Evolutionary conservation across 1,139 yeast species (phyloP).

Genomic region (Debaryomycetaceae sp.): DNA sequence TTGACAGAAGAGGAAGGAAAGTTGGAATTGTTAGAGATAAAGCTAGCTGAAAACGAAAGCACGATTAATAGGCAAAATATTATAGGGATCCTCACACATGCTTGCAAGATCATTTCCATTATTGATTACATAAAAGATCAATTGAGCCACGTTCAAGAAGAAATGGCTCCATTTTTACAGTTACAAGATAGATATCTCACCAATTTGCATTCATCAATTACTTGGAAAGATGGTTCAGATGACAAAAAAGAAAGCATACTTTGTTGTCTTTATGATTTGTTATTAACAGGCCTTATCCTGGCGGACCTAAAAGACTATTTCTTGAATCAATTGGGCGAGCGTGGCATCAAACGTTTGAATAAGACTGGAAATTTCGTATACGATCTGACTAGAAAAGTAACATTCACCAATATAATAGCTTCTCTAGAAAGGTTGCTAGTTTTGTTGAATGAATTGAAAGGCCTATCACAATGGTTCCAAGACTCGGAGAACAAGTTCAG

Average conservation of each 20-base stretch:
- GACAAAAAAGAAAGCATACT: constrained; percentile 7
- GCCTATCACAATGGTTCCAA: constrained; percentile 40
- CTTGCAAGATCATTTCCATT: constrained; percentile 32
- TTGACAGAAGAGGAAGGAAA: constrained; percentile 15
- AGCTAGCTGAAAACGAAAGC: constrained; percentile 8
- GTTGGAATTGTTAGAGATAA: constrained; percentile 14
- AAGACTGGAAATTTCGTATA: constrained; percentile 49
- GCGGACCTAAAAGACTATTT: constrained; percentile 36
- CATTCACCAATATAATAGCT: constrained; percentile 53
- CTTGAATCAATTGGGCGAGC: constrained; percentile 59
- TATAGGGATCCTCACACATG: constrained; percentile 20
- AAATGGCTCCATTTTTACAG: constrained; percentile 40
- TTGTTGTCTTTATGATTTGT: constrained; percentile 41
- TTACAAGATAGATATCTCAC: constrained; percentile 35
- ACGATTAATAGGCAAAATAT: constrained; percentile 12
- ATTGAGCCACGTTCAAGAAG: constrained; percentile 30
- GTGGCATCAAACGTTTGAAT: constrained; percentile 61
- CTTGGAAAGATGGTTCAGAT: constrained; percentile 9
- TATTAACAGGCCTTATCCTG: constrained; percentile 58
- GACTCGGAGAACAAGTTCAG: constrained; percentile 10
- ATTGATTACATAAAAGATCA: constrained; percentile 36
- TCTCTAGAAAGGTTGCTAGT: constrained; percentile 55
- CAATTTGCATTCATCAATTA: constrained; percentile 25
- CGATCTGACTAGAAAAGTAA: constrained; percentile 43
- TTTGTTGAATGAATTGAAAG: constrained; percentile 45